Percentiles rank a stretch among this genome's conserved stretches.
Conservation (phyloP, 441 rosid species). For the Corymbia citriodora region DNA sequence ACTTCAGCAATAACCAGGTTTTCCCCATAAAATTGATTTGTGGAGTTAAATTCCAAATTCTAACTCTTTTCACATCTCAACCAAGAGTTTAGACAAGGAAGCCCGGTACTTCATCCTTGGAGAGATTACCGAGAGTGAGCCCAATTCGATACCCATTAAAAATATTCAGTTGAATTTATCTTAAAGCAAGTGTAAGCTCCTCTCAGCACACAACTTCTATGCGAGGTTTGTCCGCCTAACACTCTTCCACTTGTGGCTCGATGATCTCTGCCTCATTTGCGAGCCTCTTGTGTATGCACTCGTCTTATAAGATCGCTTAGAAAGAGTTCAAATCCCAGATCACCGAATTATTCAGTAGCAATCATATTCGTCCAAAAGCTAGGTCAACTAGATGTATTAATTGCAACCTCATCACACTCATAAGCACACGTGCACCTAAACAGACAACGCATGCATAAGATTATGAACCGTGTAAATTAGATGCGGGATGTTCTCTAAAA, state of each 20-base stretch:
- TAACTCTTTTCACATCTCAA: neutral
- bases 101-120: neutral
- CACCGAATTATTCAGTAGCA: neutral
- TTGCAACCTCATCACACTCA: neutral
- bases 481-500: neutral
- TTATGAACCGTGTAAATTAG: neutral
- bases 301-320: neutral
- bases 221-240: neutral
- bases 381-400: neutral
- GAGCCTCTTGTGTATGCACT: neutral
- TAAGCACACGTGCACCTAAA: accelerated
- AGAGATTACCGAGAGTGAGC: neutral
- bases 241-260: neutral
- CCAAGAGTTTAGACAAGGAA: neutral
- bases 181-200: neutral
- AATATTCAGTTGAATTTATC: neutral
- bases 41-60: neutral
- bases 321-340: neutral
- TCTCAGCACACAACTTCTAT: neutral
- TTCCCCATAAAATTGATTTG: neutral
- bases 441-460: neutral
- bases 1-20: neutral
- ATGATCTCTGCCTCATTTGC: neutral
- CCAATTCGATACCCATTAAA: neutral
- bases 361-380: neutral